A percentile compares a stretch with the other conserved stretches of the same genome.
These are phyloP conservation scores for Diatrype stigma DNA, from an alignment of 2,329 filamentous ascomycete species.

Conservation along the genomic window DNA sequence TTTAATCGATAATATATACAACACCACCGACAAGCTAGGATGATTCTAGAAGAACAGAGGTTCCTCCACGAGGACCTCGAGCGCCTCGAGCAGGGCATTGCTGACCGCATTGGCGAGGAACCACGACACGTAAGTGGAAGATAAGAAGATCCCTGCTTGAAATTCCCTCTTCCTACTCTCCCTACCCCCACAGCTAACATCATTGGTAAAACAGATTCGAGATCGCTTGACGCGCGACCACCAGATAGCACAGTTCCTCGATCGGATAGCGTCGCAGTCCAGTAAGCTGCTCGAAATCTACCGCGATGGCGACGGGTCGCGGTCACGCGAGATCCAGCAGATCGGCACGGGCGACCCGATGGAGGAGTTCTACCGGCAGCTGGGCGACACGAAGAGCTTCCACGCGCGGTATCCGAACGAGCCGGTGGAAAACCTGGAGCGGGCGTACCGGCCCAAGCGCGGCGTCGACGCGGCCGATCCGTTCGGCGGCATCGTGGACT, in stretches of 20 bases:
- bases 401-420: constrained; percentile 91
- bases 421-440: constrained; percentile 90
- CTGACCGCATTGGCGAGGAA: constrained; percentile 83
- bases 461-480: constrained; percentile 58
- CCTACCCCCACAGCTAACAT: constrained; percentile 13
- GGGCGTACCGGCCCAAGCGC: constrained; percentile 73
- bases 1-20: no score
- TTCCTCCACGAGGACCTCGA: constrained; percentile 95
- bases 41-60: constrained; percentile 91
- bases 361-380: constrained; percentile 84
- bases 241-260: constrained; percentile 80
- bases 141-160: no score
- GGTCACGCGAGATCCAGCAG: constrained; percentile 75
- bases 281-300: constrained; percentile 78
- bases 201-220: constrained; percentile 58
- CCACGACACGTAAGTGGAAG: constrained; percentile 80
- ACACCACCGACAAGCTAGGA: constrained; percentile 20
- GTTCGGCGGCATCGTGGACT: constrained; percentile 70
- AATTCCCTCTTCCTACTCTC: background rate
- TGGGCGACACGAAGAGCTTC: constrained; percentile 77
- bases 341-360: constrained; percentile 84
- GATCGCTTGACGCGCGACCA: constrained; percentile 88
- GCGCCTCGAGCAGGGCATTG: constrained; percentile 88
- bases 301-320: constrained; percentile 68
- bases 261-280: constrained; percentile 84